These are phyloP conservation scores for Flammula alnicola DNA, from an alignment of 1,284 basidiomycete species.

Conservation along the genomic window DNA sequence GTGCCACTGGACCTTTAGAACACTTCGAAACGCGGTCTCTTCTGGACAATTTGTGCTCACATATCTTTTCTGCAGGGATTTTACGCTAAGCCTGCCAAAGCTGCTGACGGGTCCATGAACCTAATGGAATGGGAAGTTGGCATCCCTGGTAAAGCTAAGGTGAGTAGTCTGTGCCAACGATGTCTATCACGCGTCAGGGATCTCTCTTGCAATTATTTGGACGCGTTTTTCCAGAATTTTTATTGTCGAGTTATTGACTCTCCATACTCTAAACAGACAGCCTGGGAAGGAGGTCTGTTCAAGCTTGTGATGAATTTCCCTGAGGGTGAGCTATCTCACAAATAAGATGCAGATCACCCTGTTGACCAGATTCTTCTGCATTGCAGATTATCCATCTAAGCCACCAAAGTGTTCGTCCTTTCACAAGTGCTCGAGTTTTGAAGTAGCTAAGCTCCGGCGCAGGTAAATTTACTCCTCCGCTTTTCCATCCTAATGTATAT, in stretches of 20 bases:
- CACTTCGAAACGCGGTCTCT: not conserved
- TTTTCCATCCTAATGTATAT: slow-evolving; percentile 99
- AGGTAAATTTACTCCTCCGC: slow-evolving; percentile 97
- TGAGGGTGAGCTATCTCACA: slow-evolving; percentile 68
- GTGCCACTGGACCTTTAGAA: not conserved
- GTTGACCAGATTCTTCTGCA: slow-evolving; percentile 10
- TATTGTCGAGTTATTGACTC: slow-evolving; percentile 13
- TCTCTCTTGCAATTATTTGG: not conserved
- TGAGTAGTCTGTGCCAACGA: slow-evolving; percentile 47
- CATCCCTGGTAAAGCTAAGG: slow-evolving; percentile 85
- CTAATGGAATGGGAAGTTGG: slow-evolving; percentile 99
- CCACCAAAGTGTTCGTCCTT: slow-evolving; percentile 88
- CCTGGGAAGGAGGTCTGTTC: slow-evolving; percentile 96
- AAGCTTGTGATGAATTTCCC: slow-evolving; percentile 95
- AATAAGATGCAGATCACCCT: slow-evolving; percentile 4
- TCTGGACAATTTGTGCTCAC: slow-evolving; percentile 1
- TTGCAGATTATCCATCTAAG: slow-evolving; percentile 89
- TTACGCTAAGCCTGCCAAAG: slow-evolving; percentile 91
- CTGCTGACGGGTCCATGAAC: slow-evolving; percentile 92
- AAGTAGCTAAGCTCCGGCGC: slow-evolving; percentile 15
- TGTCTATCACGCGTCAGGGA: slow-evolving; percentile 19
- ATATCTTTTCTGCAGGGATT: slow-evolving; percentile 73
- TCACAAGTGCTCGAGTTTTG: not conserved
- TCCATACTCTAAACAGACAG: slow-evolving; percentile 66
- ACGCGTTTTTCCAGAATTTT: slow-evolving; percentile 16